Conservation (phyloP, 2,329 filamentous ascomycete species). For the Laburnicola sp. region DNA sequence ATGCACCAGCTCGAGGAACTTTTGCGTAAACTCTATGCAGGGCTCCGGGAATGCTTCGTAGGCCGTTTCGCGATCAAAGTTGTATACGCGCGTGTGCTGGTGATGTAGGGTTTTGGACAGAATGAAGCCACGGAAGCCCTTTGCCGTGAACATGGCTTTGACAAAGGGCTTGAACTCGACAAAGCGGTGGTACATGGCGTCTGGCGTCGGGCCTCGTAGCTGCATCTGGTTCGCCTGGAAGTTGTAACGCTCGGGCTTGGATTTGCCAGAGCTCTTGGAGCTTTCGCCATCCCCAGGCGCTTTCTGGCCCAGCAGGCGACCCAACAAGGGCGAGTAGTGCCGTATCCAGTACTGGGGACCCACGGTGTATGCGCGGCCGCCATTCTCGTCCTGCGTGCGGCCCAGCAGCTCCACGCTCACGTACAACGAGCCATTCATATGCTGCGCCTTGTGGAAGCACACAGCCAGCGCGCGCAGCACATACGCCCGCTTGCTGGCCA, state of each 20-base stretch:
- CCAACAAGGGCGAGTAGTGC: conserved; percentile 88
- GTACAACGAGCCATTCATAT: conserved; percentile 70
- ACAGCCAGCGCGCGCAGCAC: conserved; percentile 69
- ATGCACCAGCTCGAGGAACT: conserved; percentile 84
- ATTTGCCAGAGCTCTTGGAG: conserved; percentile 47
- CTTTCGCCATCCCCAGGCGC: conserved; percentile 51
- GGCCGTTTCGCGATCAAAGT: conserved; percentile 76
- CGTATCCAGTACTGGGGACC: conserved; percentile 77
- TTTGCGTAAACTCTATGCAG: conserved; percentile 69
- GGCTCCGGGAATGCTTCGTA: conserved; percentile 69
- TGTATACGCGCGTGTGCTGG: conserved; percentile 87
- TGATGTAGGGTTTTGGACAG: conserved; percentile 86
- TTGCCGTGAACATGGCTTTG: conserved; percentile 80
- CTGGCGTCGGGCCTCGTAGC: conserved; percentile 78
- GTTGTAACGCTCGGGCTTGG: conserved; percentile 71
- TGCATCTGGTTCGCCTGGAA: conserved; percentile 95
- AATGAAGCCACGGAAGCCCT: conserved; percentile 75
- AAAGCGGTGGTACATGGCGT: conserved; percentile 82
- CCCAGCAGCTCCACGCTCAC: conserved; percentile 80
- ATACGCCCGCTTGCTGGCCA: conserved; percentile 86
- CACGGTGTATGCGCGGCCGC: conserved; percentile 75
- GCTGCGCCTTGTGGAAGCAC: conserved; percentile 62
- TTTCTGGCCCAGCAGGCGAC: conserved; percentile 71
- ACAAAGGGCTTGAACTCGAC: conserved; percentile 93
- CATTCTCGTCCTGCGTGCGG: conserved; percentile 65